These are phyloP conservation scores for Harrya chromipes DNA, from an alignment of 768 basidiomycete species.

Conservation along the genomic window DNA sequence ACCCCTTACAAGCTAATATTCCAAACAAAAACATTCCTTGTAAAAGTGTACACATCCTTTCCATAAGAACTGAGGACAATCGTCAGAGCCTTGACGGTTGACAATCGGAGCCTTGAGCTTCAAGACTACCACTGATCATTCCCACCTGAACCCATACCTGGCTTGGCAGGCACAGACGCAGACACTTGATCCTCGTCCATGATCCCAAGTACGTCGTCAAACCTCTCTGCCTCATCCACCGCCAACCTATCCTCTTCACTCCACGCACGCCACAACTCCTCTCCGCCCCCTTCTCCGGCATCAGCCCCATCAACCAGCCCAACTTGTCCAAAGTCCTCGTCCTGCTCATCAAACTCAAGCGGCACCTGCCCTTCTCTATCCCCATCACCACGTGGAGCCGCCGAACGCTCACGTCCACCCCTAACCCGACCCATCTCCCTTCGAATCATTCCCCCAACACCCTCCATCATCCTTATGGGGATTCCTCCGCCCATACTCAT, in stretches of 20 bases:
- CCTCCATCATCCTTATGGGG: constrained; percentile 60
- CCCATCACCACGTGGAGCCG: neutral
- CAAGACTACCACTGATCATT: neutral
- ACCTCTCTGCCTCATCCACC: constrained; percentile 31
- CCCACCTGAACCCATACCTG: neutral
- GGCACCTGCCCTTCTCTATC: constrained; percentile 26
- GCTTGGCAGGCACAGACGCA: constrained; percentile 1
- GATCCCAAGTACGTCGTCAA: constrained; percentile 33
- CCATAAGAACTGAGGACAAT: neutral
- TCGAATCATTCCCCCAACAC: constrained; percentile 52
- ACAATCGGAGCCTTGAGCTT: neutral
- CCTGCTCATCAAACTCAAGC: constrained; percentile 65
- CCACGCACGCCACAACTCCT: constrained; percentile 26
- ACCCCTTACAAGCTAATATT: too few species aligned
- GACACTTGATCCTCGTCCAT: constrained; percentile 33
- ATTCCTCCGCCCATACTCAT: constrained; percentile 27
- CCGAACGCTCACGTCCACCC: constrained; percentile 1
- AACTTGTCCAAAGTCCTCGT: constrained; percentile 51
- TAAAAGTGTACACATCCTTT: neutral
- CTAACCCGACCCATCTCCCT: constrained; percentile 43
- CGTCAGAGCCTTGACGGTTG: neutral
- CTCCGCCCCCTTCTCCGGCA: constrained; percentile 4
- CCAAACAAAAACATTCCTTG: neutral
- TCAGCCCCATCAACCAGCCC: neutral
- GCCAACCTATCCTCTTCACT: constrained; percentile 30